Evolutionary conservation across 1,284 basidiomycete species (phyloP), one percentile per base, ranked within the genome.

Genomic region (Termitomyces sp.): DNA sequence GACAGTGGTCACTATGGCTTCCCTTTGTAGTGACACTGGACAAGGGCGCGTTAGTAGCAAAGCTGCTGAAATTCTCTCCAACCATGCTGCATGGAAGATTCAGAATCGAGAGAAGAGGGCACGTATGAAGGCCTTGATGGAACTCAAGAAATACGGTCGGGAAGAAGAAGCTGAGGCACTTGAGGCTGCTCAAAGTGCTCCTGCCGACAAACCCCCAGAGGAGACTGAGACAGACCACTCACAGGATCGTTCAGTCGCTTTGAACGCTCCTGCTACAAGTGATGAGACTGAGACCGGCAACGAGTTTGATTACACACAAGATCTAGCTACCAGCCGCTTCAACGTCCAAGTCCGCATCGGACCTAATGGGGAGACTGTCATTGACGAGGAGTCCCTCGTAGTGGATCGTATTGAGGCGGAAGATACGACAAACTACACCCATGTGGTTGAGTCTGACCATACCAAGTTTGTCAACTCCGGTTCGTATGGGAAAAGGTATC

Each of bases 391-490:
- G 31, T 90, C 87, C 13, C 69, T 91, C 13, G 81, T 84, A 52
- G 84, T 92, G 33, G 87, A 91, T 60, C 80, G 86, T 13, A 72
- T 76, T 31, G 83, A 82, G 55, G 79, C 77, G 42, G 77, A 81
- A 48, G 83, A 83, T 41, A 85, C 83, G 1, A 75, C 79, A 13
- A 75, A 80, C 49, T 89, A 91, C 65, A 87, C 85, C 3, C 86
- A 91, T 56, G 76, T 94, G 24, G 86, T 92, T 51, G 91, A 94
- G 66, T 87, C 86, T 0, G 91, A 93, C 60, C 75, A 79, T 47
- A 84, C 84, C 11, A 88, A 89, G 62, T 93, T 93, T 61, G 80
- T 91, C 55, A 95, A 94, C 66, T 91, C 88, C n/a, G 78, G 79
- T 16, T 87, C 87, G 1, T 91, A 91, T 63, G 81, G 84, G 39